phyloP scores from a whole-genome alignment of 306 rosid species.

The Psophocarpus tetragonolobus region DNA sequence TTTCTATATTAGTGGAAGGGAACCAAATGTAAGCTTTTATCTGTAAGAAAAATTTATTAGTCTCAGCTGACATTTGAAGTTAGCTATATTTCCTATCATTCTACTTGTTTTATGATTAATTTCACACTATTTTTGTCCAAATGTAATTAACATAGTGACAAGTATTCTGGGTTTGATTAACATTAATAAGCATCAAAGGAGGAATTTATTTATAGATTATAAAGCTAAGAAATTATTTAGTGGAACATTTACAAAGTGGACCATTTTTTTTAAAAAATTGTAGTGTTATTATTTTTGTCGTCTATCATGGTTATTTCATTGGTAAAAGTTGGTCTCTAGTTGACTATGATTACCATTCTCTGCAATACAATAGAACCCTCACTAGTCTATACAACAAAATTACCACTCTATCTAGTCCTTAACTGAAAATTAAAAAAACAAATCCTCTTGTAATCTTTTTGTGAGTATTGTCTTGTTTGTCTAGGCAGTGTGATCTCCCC shows the following conservation, averaged over 20 bases:
- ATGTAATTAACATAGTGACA: neutral
- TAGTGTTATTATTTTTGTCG: neutral
- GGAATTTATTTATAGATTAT: neutral
- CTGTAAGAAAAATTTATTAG: slow-evolving; percentile 1
- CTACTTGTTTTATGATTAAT: neutral
- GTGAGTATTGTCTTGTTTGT: slow-evolving; percentile 1
- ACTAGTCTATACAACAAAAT: slow-evolving; percentile 11
- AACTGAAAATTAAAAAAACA: neutral
- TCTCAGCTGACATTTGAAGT: slow-evolving; percentile 7
- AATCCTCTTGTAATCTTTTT: neutral
- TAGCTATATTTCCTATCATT: neutral
- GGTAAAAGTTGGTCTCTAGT: neutral
- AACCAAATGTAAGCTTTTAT: neutral
- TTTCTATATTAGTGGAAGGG: neutral
- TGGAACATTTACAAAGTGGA: neutral
- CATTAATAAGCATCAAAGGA: neutral
- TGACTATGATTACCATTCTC: neutral
- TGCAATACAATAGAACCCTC: neutral
- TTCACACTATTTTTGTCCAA: neutral
- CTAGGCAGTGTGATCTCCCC: neutral
- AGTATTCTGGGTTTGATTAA: neutral
- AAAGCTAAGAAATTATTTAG: neutral
- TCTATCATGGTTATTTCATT: neutral
- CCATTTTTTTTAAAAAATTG: neutral
- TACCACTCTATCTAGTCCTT: neutral